Conservation (phyloP, 2,329 filamentous ascomycete genomes). For the Fusarium neocosmosporiellum region DNA sequence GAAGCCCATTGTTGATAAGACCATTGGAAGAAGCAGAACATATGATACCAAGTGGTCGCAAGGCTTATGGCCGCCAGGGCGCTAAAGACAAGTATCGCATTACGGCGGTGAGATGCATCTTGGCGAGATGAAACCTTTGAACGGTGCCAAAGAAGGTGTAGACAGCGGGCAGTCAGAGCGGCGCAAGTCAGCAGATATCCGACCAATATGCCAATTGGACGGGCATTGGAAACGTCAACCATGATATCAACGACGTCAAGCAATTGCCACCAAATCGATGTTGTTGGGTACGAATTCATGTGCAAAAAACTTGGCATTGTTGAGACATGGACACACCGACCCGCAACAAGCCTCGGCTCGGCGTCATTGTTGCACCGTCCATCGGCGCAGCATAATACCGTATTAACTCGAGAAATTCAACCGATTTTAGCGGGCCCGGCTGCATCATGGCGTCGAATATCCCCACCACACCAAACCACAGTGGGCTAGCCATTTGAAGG, state of each 20-base stretch:
- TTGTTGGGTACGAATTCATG: not conserved
- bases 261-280: not conserved
- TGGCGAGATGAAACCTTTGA: not conserved
- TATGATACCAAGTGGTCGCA: constrained; percentile 42
- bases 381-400: not conserved
- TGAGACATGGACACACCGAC: not conserved
- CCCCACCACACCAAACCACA: too few relatives aligned
- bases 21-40: constrained; percentile 42
- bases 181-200: constrained; percentile 36
- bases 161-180: constrained; percentile 24
- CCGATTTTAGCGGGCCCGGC: too few relatives aligned
- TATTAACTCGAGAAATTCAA: too few relatives aligned
- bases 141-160: constrained; percentile 23
- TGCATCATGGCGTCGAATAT: too few relatives aligned
- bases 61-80: constrained; percentile 39
- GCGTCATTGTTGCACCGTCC: not conserved
- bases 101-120: not conserved
- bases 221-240: constrained; percentile 20
- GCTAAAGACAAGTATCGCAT: constrained; percentile 30
- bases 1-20: constrained; percentile 29
- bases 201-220: constrained; percentile 36
- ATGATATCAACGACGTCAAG: not conserved
- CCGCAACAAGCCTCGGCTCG: not conserved
- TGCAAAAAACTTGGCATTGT: not conserved
- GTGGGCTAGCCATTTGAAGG: too few relatives aligned